Evolutionary conservation across 78 protist genomes (phyloP).

Genomic region (Bigelowiella natans): DNA sequence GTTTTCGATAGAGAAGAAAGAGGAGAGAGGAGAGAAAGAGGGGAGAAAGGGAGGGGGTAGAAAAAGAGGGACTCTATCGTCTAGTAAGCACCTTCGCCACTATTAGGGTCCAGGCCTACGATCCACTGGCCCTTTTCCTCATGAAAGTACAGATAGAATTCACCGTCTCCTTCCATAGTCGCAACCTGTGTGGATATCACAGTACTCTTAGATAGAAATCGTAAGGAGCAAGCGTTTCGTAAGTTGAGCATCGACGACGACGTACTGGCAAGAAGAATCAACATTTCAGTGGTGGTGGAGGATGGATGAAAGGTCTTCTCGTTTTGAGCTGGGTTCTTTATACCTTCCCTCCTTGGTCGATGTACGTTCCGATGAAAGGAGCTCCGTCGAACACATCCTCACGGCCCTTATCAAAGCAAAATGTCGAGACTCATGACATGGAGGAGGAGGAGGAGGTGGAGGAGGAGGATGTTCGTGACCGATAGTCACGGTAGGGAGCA

Average conservation of each 20-base stretch:
- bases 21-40: no score
- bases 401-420: no score
- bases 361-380: neutral
- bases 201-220: neutral
- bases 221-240: neutral
- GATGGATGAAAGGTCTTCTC: no score
- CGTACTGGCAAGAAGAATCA: neutral
- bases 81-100: neutral
- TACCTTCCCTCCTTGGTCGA: neutral
- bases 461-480: no score
- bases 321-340: no score
- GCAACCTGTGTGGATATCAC: neutral
- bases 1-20: no score
- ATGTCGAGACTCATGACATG: no score
- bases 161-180: neutral
- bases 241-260: neutral
- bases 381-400: neutral
- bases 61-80: no score
- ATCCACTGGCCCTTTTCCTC: neutral
- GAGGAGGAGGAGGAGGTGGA: no score
- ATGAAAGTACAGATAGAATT: neutral
- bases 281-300: no score
- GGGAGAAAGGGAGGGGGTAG: no score
- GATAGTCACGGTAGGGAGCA: no score
- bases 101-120: neutral